Base-by-base conservation (phyloP, 768 basidiomycete species). In the Kwoniella heveanensis region DNA sequence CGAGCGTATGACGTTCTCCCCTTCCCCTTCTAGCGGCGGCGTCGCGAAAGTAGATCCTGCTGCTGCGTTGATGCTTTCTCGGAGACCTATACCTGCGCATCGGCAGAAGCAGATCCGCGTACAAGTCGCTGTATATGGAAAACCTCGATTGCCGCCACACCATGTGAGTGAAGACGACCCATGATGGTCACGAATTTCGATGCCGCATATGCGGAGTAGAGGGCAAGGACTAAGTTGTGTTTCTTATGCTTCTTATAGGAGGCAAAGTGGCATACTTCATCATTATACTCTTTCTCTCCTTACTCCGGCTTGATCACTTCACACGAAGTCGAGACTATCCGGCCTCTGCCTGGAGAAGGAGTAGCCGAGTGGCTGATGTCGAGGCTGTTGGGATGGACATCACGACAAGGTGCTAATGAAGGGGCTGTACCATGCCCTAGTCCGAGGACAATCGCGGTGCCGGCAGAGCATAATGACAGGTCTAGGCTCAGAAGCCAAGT, bases 301-400 rank as follows among this genome's bases (percentile, higher is more conserved):
- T 55, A 68, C 17, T 73, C 75, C 25, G 78, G 78, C 32, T 68
- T 79, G 4, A 77, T 79, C 50, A 48, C 57, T 5, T 62, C 68
- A 2, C 78, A 79, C 56, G 71, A 78, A 62, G 75, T 79, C 44
- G 78, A 79, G 61, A 72, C 70, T 10, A 78, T 79, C 54, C 68
- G 78, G n/a, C 78, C 78, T 0, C 36, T 79, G 48, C 78, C 78
- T 1, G 77, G 78, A 61, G 78, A 79, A 66, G 76, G 75, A 1
- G 78, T 77, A 13, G 70, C 72, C 0, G 75, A 77, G 59, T 79
- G 77, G 77, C 57, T 79, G 22, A 71, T 66, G 66, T 60, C 67
- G 1, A 64, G 75, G 26, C 54, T 79, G 26, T 64, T 76, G 50
- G 74, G 74, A 1, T 76, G 72, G 75, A 68, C 71, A 9, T 66